phyloP scores from a whole-genome alignment of 345 rosid species.

The Eucalyptus rudis region DNA sequence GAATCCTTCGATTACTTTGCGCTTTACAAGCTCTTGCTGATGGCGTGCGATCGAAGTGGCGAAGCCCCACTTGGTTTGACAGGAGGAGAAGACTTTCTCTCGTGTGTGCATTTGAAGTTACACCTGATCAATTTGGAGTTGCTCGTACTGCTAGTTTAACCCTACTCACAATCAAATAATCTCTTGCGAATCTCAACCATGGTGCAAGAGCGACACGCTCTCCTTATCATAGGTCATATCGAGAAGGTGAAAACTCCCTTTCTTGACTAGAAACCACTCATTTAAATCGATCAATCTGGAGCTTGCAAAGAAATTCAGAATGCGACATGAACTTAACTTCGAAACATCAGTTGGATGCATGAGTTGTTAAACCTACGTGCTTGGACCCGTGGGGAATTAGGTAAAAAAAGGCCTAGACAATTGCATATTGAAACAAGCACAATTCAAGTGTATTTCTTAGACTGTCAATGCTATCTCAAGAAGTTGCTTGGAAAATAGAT shows the following conservation, averaged over 20 bases:
- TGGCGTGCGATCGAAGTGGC: neutral
- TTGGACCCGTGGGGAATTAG: neutral
- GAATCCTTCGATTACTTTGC: neutral
- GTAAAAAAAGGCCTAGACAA: neutral
- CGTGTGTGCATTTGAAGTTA: neutral
- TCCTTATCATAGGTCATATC: neutral
- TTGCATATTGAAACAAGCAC: accelerated
- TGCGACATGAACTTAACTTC: neutral
- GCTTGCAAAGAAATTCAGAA: neutral
- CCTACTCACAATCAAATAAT: neutral
- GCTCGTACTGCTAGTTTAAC: neutral
- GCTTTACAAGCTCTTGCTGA: neutral
- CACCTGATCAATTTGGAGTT: neutral
- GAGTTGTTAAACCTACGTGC: neutral
- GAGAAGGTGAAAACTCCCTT: neutral
- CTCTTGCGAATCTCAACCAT: neutral
- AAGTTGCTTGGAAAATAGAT: neutral
- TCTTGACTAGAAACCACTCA: neutral
- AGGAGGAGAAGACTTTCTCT: neutral
- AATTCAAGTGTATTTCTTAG: neutral
- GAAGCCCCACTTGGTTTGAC: neutral
- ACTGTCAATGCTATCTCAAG: accelerated
- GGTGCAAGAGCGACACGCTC: neutral
- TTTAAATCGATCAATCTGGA: neutral
- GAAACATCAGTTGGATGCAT: neutral